phyloP scores from a whole-genome alignment of 495 filamentous ascomycete species.

The Aspergillus conjunctus region DNA sequence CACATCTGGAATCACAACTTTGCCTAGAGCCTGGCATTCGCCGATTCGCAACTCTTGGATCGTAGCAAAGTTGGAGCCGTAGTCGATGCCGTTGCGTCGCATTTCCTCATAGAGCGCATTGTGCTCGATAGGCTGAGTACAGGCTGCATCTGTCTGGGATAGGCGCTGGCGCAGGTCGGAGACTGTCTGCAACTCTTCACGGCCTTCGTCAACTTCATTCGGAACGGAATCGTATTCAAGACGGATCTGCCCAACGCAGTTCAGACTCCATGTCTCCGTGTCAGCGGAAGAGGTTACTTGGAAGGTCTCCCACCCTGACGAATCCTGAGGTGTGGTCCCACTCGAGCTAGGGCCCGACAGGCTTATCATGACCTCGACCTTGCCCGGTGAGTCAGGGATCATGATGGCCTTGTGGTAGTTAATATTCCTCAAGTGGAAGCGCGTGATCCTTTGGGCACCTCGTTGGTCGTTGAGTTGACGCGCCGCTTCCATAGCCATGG shows the following conservation, averaged over 20 bases:
- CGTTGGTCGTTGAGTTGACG: slow-evolving; percentile 11
- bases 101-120: slow-evolving; percentile 1
- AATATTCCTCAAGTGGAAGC: slow-evolving; percentile 2
- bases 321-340: background rate
- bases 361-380: slow-evolving; percentile 1
- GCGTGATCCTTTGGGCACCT: background rate
- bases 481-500: slow-evolving; percentile 34
- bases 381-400: slow-evolving; percentile 5
- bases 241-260: slow-evolving; percentile 30
- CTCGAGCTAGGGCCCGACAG: too few species aligned
- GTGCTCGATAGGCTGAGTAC: background rate
- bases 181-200: background rate
- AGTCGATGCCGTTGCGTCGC: slow-evolving; percentile 10
- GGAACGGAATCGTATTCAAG: slow-evolving; percentile 1
- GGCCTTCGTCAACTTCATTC: background rate
- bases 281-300: slow-evolving; percentile 24
- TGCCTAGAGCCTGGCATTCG: slow-evolving; percentile 23
- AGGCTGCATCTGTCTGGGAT: background rate
- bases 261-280: slow-evolving; percentile 30
- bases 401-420: slow-evolving; percentile 8
- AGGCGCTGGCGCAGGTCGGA: background rate
- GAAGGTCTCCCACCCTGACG: slow-evolving; percentile 38
- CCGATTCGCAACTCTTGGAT: slow-evolving; percentile 7
- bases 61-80: slow-evolving; percentile 7
- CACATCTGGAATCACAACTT: slow-evolving; percentile 32